Evolutionary conservation across 768 basidiomycete species (phyloP).

Genomic region (Pleurotus ostreatus): DNA sequence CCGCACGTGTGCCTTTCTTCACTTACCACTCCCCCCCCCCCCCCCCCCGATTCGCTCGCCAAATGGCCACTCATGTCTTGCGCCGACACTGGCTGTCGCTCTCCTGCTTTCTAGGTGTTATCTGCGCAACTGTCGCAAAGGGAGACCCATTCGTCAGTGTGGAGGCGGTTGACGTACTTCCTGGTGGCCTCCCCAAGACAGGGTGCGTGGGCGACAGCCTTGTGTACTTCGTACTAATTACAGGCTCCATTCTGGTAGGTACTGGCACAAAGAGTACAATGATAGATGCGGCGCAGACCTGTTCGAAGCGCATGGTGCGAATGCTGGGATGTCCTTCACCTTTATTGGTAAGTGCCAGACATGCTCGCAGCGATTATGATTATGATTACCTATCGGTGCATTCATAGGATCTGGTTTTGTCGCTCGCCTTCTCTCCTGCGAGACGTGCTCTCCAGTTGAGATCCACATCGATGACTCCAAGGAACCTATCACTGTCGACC

Average conservation of each 20-base stretch:
- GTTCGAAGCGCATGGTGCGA: not conserved
- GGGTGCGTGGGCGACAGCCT: not conserved
- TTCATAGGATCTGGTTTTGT: not conserved
- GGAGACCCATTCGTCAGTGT: not conserved
- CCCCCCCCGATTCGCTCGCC: no score
- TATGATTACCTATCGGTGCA: not conserved
- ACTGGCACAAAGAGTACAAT: conserved; percentile 4
- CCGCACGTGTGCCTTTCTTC: no score
- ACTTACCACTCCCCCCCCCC: no score
- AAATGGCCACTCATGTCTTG: no score
- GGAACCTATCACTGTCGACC: not conserved
- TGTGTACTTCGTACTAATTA: not conserved
- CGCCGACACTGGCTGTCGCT: no score
- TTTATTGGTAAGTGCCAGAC: not conserved
- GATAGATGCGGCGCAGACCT: not conserved
- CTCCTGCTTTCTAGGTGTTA: no score
- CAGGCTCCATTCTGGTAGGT: not conserved
- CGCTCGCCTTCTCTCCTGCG: not conserved
- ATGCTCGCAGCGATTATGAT: not conserved
- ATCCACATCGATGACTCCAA: not conserved
- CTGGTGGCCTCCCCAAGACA: not conserved
- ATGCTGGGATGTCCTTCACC: not conserved
- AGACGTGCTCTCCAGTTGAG: not conserved
- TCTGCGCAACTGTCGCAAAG: no score
- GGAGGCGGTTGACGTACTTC: not conserved